Conservation (phyloP, 2,329 filamentous ascomycete genomes). For the Xylaria sp. region DNA sequence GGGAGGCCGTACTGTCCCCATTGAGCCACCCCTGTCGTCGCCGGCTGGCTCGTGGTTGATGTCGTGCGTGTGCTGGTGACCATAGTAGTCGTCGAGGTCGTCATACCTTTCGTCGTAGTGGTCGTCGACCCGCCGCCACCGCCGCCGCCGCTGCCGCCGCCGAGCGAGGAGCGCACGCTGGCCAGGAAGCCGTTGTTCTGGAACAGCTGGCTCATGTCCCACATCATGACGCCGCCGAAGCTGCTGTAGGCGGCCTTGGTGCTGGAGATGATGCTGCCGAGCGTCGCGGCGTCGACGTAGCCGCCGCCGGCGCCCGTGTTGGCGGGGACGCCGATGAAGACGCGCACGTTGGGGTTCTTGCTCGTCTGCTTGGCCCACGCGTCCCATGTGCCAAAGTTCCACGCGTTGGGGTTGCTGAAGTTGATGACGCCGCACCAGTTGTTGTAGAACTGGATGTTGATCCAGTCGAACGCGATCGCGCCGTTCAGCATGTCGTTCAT, state of each 20-base stretch:
- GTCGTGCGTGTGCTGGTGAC: constrained; percentile 40
- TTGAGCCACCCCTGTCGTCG: constrained; percentile 45
- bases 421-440: constrained; percentile 71
- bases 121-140: constrained; percentile 21
- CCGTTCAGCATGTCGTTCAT: constrained; percentile 67
- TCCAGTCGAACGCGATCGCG: constrained; percentile 66
- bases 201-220: constrained; percentile 72
- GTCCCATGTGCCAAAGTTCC: constrained; percentile 74
- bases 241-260: constrained; percentile 62
- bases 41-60: constrained; percentile 26
- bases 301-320: constrained; percentile 65
- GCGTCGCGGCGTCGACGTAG: constrained; percentile 60
- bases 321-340: constrained; percentile 71
- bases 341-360: constrained; percentile 68
- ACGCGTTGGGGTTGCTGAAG: constrained; percentile 61
- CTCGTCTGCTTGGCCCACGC: constrained; percentile 69
- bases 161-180: constrained; percentile 54
- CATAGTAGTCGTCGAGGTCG: constrained; percentile 38
- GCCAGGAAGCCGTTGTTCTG: constrained; percentile 67
- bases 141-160: constrained; percentile 24
- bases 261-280: constrained; percentile 64
- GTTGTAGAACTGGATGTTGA: constrained; percentile 76
- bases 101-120: constrained; percentile 33
- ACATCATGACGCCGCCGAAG: constrained; percentile 77
- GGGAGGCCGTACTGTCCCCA: constrained; percentile 50